Evolutionary conservation across 371 early-diverging fungal genomes (phyloP).

Genomic region (Phascolomyces articulosus): DNA sequence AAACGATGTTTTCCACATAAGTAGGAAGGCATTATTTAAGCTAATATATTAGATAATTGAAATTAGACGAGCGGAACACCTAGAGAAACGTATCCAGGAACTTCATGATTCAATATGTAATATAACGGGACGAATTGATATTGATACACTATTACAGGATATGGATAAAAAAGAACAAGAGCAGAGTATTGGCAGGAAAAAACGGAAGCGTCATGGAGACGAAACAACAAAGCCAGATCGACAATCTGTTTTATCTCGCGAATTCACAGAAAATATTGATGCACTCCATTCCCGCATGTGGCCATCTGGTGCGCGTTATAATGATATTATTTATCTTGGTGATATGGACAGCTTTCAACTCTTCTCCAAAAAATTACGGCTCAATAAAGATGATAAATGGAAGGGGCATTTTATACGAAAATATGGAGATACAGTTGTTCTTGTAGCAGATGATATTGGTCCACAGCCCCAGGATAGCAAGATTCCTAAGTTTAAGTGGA

Average conservation of each 20-base stretch:
- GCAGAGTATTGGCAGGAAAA: slow-evolving; percentile 2
- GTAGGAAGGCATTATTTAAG: not conserved
- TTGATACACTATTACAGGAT: slow-evolving; percentile 2
- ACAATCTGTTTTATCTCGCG: not conserved
- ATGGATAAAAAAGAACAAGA: slow-evolving; percentile 4
- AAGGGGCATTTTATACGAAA: slow-evolving; percentile 41
- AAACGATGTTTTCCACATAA: no score
- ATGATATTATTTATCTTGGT: slow-evolving; percentile 44
- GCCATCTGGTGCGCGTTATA: slow-evolving; percentile 23
- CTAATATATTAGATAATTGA: not conserved
- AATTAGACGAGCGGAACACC: slow-evolving; percentile 42
- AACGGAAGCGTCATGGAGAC: not conserved
- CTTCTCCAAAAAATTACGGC: slow-evolving; percentile 41
- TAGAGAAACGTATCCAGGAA: slow-evolving; percentile 39
- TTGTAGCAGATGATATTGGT: slow-evolving; percentile 30
- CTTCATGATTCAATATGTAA: slow-evolving; percentile 26
- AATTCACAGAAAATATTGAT: slow-evolving; percentile 11
- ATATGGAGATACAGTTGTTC: slow-evolving; percentile 43
- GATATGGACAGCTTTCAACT: slow-evolving; percentile 47
- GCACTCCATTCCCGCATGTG: slow-evolving; percentile 16
- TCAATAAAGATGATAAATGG: slow-evolving; percentile 29
- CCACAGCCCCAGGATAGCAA: slow-evolving; percentile 3
- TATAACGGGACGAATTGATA: slow-evolving; percentile 5
- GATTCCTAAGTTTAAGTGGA: slow-evolving; percentile 6
- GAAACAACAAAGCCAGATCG: not conserved